phyloP scores from a whole-genome alignment of 257 asterid genomes.

The Nicotiana sylvestris region DNA sequence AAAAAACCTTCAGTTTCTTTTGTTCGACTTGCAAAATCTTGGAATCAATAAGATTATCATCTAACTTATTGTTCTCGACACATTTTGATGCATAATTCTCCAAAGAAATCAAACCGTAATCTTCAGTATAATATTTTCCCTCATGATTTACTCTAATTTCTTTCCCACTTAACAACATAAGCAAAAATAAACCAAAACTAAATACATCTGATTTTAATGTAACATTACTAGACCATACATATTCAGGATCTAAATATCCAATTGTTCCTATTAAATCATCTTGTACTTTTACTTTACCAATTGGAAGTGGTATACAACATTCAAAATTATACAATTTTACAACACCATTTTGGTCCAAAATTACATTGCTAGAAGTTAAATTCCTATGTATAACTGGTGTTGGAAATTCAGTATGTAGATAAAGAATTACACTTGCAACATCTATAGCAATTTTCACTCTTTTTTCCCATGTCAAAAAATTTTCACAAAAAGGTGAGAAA shows the following conservation, averaged over 20 bases:
- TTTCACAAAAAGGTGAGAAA: neutral
- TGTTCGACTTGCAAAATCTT: neutral
- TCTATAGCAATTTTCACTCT: slow-evolving; percentile 13
- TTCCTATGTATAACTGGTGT: slow-evolving; percentile 14
- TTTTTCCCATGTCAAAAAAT: slow-evolving; percentile 4
- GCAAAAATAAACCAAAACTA: neutral
- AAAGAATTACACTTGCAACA: slow-evolving; percentile 12
- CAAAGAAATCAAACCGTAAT: neutral
- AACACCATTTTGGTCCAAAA: slow-evolving; percentile 15
- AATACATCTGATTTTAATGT: slow-evolving; percentile 9
- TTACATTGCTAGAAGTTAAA: neutral
- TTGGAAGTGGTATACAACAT: slow-evolving; percentile 8
- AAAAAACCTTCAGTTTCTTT: neutral
- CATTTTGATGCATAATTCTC: neutral
- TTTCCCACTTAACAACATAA: slow-evolving; percentile 1
- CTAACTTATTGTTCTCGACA: neutral
- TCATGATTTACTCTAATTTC: neutral
- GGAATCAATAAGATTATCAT: neutral
- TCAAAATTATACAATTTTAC: slow-evolving; percentile 18
- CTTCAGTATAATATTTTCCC: neutral
- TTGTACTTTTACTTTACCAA: slow-evolving; percentile 7
- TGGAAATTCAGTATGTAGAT: slow-evolving; percentile 15
- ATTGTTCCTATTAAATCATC: neutral
- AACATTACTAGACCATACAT: neutral
- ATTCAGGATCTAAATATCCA: slow-evolving; percentile 8